Evolutionary conservation across 257 asterid species (phyloP).

Genomic region (Petunia axillaris): DNA sequence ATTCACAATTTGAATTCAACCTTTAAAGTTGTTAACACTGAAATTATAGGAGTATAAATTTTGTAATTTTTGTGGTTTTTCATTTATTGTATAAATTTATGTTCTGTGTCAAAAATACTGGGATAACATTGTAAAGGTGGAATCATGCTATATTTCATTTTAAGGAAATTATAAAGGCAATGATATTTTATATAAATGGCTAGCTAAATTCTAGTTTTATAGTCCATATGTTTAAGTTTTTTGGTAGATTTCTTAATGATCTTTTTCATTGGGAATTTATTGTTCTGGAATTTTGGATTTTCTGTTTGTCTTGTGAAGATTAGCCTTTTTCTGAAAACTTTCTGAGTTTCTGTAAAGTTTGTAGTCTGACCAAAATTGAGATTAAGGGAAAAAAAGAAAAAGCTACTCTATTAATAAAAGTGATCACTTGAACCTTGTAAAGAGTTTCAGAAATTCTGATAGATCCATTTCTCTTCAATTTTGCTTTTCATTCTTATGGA

Average conservation of each 20-base stretch:
- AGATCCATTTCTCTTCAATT: neutral
- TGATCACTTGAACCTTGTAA: no score
- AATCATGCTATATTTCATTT: neutral
- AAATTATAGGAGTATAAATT: no score
- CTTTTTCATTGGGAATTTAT: neutral
- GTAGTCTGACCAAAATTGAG: no score
- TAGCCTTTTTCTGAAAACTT: neutral
- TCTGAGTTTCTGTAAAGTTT: no score
- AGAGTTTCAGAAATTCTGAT: neutral
- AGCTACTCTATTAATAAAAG: no score
- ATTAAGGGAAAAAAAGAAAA: no score
- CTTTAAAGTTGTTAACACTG: neutral
- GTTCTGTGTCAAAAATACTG: neutral
- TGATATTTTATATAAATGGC: no score
- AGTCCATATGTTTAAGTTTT: neutral
- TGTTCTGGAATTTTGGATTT: neutral
- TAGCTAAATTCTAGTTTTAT: no score
- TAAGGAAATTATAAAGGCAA: no score
- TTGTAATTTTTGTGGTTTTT: neutral
- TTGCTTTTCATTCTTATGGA: neutral
- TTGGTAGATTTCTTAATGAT: neutral
- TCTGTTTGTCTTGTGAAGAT: neutral
- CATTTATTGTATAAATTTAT: neutral
- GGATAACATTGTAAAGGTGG: neutral
- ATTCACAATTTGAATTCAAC: neutral